Evolutionary conservation across 2,329 filamentous ascomycete species (phyloP), one percentile per base, ranked within the genome.

Genomic region (Colletotrichum musae): DNA sequence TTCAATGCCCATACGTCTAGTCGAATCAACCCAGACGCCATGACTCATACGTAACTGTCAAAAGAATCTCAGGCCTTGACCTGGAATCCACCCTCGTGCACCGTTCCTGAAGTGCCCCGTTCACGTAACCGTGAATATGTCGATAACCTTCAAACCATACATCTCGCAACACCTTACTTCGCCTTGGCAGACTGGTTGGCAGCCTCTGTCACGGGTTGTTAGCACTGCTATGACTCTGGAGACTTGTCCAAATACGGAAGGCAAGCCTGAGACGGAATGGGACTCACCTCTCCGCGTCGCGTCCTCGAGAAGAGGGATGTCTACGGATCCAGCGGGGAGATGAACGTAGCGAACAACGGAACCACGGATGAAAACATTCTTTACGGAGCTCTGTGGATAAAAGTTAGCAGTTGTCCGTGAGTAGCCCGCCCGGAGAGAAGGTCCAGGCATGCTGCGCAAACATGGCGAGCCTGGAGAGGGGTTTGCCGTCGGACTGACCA

Each of bases 311-410:
- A 98, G 82, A 41, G 93, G 92, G 28, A 94, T 92, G 78, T 98
- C 95, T 47, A 98, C 94, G 51, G 93, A 92, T 32, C 86, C 88
- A 7, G 92, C 91, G 0, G 95, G 94, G 58, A 98, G 84, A 80
- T 98, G 94, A 58, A 98, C 94, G 77, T 98, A 98, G 75, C 95
- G 88, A 72, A 98, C 95, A 52, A 97, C 95, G 65, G 93, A 97
- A 39, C 95, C 95, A 76, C 95, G 89, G 77, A 98, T 97, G 79
- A 98, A 98, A 82, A 97, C 94, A 78, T 97, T 97, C 85, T 97
- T 97, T 73, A 97, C 94, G 18, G 94, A 89, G 80, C 87, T 90
- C 87, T 89, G 68, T 36, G 18, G 36, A 16, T 39, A 15, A 18
- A 4, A 21, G 64, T 68, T 56, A 58, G 32, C 26, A 47, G 16